These are phyloP conservation scores for Saccharomycopsis sp. DNA, from an alignment of 805 yeast species.

Conservation along the genomic window DNA sequence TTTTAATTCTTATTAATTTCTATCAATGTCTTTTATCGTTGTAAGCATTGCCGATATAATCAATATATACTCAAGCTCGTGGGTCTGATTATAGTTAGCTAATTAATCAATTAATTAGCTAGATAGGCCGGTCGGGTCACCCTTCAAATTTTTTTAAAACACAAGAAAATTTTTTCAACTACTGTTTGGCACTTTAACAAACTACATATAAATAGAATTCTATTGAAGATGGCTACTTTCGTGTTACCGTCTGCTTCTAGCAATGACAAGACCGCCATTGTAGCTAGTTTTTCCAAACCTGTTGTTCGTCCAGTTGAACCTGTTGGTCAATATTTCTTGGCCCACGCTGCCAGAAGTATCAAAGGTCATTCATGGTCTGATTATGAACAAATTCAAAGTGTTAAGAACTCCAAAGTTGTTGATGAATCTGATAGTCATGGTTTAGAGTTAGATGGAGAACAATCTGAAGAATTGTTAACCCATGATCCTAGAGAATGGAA, in stretches of 20 bases:
- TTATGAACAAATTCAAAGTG: slow-evolving; percentile 89
- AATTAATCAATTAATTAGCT: too few relatives aligned
- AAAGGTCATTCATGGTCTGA: slow-evolving; percentile 99
- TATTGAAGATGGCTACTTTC: slow-evolving; percentile 27
- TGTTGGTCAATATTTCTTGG: slow-evolving; percentile 90
- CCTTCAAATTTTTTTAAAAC: too few relatives aligned
- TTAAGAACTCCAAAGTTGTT: slow-evolving; percentile 68
- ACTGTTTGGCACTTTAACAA: too few relatives aligned
- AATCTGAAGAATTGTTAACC: slow-evolving; percentile 54
- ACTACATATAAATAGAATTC: too few relatives aligned
- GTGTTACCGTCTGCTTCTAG: slow-evolving; percentile 46
- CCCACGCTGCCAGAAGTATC: slow-evolving; percentile 91
- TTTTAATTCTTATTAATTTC: too few relatives aligned
- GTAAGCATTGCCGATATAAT: too few relatives aligned
- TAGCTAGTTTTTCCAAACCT: slow-evolving; percentile 43
- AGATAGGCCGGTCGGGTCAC: too few relatives aligned
- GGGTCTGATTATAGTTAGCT: too few relatives aligned
- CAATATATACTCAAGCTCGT: too few relatives aligned
- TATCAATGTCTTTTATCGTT: too few relatives aligned
- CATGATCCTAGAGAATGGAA: slow-evolving; percentile 99
- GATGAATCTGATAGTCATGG: slow-evolving; percentile 32
- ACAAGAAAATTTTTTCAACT: too few relatives aligned
- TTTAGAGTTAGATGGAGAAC: slow-evolving; percentile 59
- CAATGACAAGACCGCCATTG: slow-evolving; percentile 40
- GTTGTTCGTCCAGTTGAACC: slow-evolving; percentile 86